Evolutionary conservation across 768 basidiomycete species (phyloP).

Genomic region (Russula brevipes): DNA sequence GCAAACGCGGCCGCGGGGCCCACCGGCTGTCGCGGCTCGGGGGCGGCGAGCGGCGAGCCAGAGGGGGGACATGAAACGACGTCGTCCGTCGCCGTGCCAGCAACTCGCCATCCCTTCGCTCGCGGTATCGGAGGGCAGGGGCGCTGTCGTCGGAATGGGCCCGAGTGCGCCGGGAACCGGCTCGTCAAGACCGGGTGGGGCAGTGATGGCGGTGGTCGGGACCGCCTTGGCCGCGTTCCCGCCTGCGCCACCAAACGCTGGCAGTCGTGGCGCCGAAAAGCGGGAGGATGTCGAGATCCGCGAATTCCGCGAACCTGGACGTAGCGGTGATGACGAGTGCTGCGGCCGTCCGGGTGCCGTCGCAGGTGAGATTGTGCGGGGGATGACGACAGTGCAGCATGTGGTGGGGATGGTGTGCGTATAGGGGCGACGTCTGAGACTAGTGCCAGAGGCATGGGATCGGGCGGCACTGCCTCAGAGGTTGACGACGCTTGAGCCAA

Average conservation of each 20-base stretch:
- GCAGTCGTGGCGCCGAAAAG: constrained; percentile 60
- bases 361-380: background rate
- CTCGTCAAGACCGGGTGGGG: constrained; percentile 32
- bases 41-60: constrained; percentile 30
- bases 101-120: constrained; percentile 54
- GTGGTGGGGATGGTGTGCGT: constrained; percentile 33
- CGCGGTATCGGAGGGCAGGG: constrained; percentile 58
- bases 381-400: background rate
- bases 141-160: constrained; percentile 27
- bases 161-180: background rate
- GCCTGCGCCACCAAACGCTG: constrained; percentile 51
- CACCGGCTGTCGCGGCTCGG: constrained; percentile 28
- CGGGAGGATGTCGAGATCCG: constrained; percentile 62
- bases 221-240: constrained; percentile 65
- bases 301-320: constrained; percentile 70
- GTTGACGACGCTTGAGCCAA: constrained; percentile 61
- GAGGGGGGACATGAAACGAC: constrained; percentile 50
- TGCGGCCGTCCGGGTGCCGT: constrained; percentile 10
- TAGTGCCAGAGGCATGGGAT: constrained; percentile 22
- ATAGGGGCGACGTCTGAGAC: constrained; percentile 17
- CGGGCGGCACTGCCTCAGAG: constrained; percentile 33
- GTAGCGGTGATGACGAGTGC: constrained; percentile 40
- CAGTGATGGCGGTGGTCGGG: constrained; percentile 41
- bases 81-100: constrained; percentile 48
- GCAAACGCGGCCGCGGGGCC: constrained; percentile 27